Evolutionary conservation across 2,329 filamentous ascomycete genomes (phyloP), one percentile per base, ranked within the genome.

Genomic region (Aspergillus felis): DNA sequence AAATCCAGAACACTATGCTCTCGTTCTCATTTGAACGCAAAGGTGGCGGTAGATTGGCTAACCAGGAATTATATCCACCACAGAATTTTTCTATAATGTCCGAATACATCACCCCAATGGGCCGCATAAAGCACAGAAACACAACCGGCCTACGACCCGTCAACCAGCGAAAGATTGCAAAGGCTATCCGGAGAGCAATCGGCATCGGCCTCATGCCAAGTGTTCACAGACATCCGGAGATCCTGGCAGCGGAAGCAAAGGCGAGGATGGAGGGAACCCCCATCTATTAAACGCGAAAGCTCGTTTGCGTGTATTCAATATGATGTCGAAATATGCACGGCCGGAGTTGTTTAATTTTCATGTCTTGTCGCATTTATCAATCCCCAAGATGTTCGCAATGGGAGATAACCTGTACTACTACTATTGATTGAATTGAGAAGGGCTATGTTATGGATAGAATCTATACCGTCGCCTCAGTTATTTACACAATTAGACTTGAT

Each of bases 81-180:
- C 68, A 96, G 92, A 99, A 99, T 77, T 96, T 96, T 74, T 86
- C 90, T 41, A 85, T 99, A 60, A 89, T 97, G 76, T 89, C 89
- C 32, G 92, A 97, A 73, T 97, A 89, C 74, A 89, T 94, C 69
- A 91, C 90, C 0, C 77, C 87, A 10, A 90, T 91, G 78, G 94
- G 93, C 52, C 86, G 92, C 58, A 97, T 99, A 73, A 89, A 86
- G 77, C 86, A 89, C 72, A 81, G 84, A n/a, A 82, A 74, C 5
- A 80, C 87, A 25, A 97, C 92, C 0, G 91, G 91, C 14, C 80
- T 99, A 60, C 84, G 91, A 57, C 89, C 90, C 2, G 88, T 90
- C 64, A 97, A 97, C 80, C 94, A 99, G 80, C 84, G 94, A 65
- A 92, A 89, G 78, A 86, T 99, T 71, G 90, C 93, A 61, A 97